Conservation (phyloP, 2,329 filamentous ascomycete species). For the Fusarium piperis region DNA sequence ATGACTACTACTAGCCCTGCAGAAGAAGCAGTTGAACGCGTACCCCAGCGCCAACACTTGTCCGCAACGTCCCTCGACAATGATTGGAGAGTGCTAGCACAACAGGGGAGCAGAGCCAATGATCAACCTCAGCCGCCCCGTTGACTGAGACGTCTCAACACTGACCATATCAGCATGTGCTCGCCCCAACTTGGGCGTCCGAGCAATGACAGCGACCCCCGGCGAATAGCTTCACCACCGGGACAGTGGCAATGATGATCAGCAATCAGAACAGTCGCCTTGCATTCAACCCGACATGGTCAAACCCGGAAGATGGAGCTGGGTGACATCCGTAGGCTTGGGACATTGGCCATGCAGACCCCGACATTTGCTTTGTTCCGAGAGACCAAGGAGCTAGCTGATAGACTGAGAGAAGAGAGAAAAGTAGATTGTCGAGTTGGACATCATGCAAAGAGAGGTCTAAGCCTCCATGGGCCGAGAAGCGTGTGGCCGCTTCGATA, state of each 20-base stretch:
- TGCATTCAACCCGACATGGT: constrained; percentile 23
- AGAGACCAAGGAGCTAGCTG: constrained; percentile 5
- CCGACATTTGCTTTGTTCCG: constrained; percentile 9
- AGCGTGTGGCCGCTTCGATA: constrained; percentile 5
- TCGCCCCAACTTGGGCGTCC: background rate
- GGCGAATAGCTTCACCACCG: constrained; percentile 7
- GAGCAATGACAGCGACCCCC: background rate
- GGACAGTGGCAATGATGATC: constrained; percentile 15
- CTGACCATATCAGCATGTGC: background rate
- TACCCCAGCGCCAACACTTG: constrained; percentile 1
- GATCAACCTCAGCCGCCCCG: background rate
- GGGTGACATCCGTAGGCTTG: constrained; percentile 13
- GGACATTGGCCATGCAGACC: constrained; percentile 9
- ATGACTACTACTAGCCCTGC: background rate
- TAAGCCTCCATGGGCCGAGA: constrained; percentile 2
- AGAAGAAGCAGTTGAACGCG: background rate
- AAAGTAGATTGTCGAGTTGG: constrained; percentile 10
- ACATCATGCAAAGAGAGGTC: constrained; percentile 10
- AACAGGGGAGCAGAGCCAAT: background rate
- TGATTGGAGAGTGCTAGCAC: background rate
- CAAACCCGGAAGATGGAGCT: constrained; percentile 9
- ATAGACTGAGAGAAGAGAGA: constrained; percentile 25
- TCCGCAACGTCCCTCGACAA: background rate
- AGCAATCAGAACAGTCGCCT: constrained; percentile 15
- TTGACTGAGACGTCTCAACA: background rate